Evolutionary conservation across 208 protist species (phyloP), one percentile per base, ranked within the genome.

Genomic region (Leishmania mexicana): DNA sequence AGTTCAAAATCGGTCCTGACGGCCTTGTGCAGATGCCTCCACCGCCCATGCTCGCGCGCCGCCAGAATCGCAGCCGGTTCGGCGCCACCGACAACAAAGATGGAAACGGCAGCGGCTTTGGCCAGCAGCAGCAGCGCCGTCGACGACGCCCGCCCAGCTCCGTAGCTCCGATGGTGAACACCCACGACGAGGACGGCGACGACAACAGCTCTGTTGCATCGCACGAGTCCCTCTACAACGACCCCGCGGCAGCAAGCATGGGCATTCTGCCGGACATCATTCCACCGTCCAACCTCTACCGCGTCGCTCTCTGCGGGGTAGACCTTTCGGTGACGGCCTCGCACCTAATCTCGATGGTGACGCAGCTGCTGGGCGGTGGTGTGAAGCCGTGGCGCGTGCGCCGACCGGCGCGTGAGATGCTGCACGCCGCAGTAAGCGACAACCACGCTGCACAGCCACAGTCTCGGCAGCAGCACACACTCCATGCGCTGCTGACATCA

Each of bases 221-320:
- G 51, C 82, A 85, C 45, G 82, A 85, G 49, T 85, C 82, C 2
- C 78, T 85, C 54, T 85, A 82, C 74, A 51, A 81, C 64, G 73
- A 85, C 74, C 82, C 82, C 1, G 70, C 82, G 5, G 64, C 73
- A 13, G 72, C 78, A 47, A 64, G 79, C n/a, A 62, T 78, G 40
- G 82, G 82, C 53, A 76, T 85, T 40, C 42, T 85, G 54, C 82
- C 82, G 3, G 82, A 85, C 53, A 68, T 85, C 58, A 53, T 82
- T 2, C 82, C 82, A 15, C 82, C 82, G n/a, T 85, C 82, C 10
- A 81, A 85, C 42, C 77, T 85, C 15, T 81, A 81, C 82, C 88
- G 83, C 21, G 87, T 94, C 42, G 86, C 85, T 8, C 64, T 96
- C 62, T 93, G 91, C 86, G 90, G 91, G 38, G 92, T 96, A 7